Evolutionary conservation across 2,329 filamentous ascomycete species (phyloP).

Genomic region (Penicillium rolfsii): DNA sequence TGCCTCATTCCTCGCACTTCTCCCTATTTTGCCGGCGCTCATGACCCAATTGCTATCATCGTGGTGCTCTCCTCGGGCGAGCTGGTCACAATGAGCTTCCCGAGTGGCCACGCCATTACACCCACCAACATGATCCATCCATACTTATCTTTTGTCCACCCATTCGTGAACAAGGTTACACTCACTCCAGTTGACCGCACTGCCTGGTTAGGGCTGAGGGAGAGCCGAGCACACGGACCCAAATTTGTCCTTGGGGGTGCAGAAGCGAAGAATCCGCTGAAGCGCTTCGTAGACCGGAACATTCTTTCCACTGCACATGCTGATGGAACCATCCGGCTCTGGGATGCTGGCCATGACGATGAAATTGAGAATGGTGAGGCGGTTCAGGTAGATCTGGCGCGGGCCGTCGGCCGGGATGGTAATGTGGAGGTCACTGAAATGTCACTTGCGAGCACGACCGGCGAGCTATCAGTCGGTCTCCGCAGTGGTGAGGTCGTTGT

Average conservation of each 20-base stretch:
- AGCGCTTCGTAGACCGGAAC: constrained; percentile 79
- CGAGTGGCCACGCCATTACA: constrained; percentile 84
- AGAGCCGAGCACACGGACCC: constrained; percentile 78
- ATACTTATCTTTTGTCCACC: constrained; percentile 84
- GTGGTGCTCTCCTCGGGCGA: constrained; percentile 83
- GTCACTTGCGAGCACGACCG: constrained; percentile 77
- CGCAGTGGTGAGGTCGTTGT: constrained; percentile 81
- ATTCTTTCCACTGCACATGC: constrained; percentile 85
- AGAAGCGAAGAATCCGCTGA: constrained; percentile 68
- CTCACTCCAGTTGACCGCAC: constrained; percentile 76
- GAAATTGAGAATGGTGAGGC: constrained; percentile 85
- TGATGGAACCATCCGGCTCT: constrained; percentile 87
- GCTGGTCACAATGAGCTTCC: constrained; percentile 86
- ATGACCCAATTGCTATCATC: constrained; percentile 87
- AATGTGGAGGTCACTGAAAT: constrained; percentile 77
- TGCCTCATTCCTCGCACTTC: constrained; percentile 79
- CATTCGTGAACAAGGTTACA: constrained; percentile 75
- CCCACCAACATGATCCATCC: constrained; percentile 92
- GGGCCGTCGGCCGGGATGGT: constrained; percentile 77
- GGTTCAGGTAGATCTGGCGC: constrained; percentile 83
- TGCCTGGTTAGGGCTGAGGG: constrained; percentile 88
- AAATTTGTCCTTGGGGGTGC: constrained; percentile 78
- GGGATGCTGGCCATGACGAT: constrained; percentile 90
- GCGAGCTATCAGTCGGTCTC: constrained; percentile 83
- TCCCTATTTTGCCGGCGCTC: constrained; percentile 82